Conservation (phyloP, 106 monocot genomes). For the Phalaenopsis equestris region DNA sequence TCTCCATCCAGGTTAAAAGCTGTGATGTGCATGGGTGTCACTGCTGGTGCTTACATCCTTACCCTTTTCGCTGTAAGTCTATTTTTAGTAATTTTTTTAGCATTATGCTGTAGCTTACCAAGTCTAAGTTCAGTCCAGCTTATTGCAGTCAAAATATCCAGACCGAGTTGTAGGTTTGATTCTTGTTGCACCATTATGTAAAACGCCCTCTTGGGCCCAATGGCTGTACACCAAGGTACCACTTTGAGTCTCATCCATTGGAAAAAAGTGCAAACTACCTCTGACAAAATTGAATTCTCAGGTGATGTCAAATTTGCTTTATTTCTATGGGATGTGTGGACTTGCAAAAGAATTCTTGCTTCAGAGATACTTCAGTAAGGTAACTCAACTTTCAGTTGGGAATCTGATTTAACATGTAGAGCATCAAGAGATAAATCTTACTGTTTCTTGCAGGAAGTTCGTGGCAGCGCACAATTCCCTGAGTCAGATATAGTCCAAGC, state of each 20-base stretch:
- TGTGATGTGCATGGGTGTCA: constrained; percentile 76
- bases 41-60: constrained; percentile 66
- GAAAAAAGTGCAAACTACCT: neutral
- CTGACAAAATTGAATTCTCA: constrained; percentile 13
- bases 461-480: constrained; percentile 34
- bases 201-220: constrained; percentile 76
- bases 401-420: neutral
- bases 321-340: constrained; percentile 85
- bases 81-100: neutral
- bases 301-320: constrained; percentile 70
- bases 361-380: constrained; percentile 84
- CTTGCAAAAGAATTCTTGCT: constrained; percentile 56
- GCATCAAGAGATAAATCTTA: neutral
- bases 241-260: neutral
- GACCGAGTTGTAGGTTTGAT: constrained; percentile 61
- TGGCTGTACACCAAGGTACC: constrained; percentile 71
- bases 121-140: neutral
- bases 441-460: constrained; percentile 41
- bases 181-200: constrained; percentile 71
- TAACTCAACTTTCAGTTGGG: neutral
- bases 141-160: constrained; percentile 44
- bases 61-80: constrained; percentile 68
- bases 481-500: constrained; percentile 69
- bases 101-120: neutral
- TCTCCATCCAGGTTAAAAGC: constrained; percentile 38